Conservation (phyloP, 805 yeast species). For the Suhomyces vadensis region DNA sequence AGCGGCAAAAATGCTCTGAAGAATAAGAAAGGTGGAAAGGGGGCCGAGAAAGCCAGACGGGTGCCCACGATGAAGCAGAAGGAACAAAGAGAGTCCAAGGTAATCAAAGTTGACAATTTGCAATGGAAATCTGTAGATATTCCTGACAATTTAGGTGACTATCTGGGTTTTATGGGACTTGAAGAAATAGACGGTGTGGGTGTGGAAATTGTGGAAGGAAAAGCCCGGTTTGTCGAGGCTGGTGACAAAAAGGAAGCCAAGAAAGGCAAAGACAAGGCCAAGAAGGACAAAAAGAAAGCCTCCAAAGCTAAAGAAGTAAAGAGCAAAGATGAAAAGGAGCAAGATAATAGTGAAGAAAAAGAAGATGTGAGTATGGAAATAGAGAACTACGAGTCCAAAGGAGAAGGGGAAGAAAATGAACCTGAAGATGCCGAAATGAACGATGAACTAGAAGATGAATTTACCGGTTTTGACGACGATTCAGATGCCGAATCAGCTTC, state of each 20-base stretch:
- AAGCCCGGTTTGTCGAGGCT: constrained; percentile 52
- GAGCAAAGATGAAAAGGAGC: neutral
- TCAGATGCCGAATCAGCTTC: constrained; percentile 8
- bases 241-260: constrained; percentile 36
- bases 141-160: constrained; percentile 82
- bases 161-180: constrained; percentile 87
- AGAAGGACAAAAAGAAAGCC: constrained; percentile 9
- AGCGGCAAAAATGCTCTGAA: neutral
- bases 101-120: constrained; percentile 52
- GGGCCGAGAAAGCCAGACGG: constrained; percentile 11
- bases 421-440: constrained; percentile 21
- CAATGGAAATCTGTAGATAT: constrained; percentile 82
- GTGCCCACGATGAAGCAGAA: constrained; percentile 33
- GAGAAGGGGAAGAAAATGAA: constrained; percentile 15
- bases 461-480: constrained; percentile 27
- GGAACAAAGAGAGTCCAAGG: constrained; percentile 31
- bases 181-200: constrained; percentile 95
- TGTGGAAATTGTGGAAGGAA: constrained; percentile 71
- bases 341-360: constrained; percentile 12
- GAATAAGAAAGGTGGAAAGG: constrained; percentile 4
- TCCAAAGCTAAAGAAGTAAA: constrained; percentile 8
- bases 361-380: constrained; percentile 21
- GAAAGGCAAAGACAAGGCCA: constrained; percentile 17
- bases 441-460: constrained; percentile 28
- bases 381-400: constrained; percentile 18